Conservation (phyloP, 1,284 basidiomycete genomes). For the Puccinia triticina region DNA sequence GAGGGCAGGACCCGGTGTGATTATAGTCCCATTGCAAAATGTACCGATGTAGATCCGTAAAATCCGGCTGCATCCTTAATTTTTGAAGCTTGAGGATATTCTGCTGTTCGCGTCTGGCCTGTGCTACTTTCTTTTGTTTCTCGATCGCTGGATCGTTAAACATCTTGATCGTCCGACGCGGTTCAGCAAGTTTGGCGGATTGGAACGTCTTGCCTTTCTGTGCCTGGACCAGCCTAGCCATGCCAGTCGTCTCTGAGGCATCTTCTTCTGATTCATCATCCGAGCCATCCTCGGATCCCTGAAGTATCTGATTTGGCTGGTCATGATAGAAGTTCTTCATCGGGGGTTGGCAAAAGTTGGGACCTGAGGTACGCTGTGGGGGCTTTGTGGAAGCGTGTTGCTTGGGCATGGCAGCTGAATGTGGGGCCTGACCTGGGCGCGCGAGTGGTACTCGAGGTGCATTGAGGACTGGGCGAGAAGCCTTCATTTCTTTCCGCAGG, state of each 20-base stretch:
- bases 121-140: constrained; percentile 53
- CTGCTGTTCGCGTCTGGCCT: constrained; percentile 68
- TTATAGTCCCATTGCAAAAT: constrained; percentile 86
- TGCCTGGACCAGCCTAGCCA: constrained; percentile 37
- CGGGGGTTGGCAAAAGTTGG: constrained; percentile 35
- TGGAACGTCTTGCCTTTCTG: constrained; percentile 47
- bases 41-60: constrained; percentile 75
- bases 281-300: not conserved
- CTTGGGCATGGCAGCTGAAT: constrained; percentile 3
- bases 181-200: constrained; percentile 45
- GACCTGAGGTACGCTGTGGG: constrained; percentile 10
- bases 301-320: not conserved
- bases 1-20: constrained; percentile 66
- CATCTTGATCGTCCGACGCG: constrained; percentile 47
- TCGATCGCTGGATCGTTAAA: constrained; percentile 46
- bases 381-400: not conserved
- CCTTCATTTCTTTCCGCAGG: constrained; percentile 45
- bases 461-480: constrained; percentile 14
- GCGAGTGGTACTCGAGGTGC: constrained; percentile 27
- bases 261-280: constrained; percentile 51
- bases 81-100: constrained; percentile 66
- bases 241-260: constrained; percentile 8
- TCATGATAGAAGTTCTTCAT: constrained; percentile 18
- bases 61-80: constrained; percentile 78
- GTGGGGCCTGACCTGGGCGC: constrained; percentile 10